Evolutionary conservation across 306 rosid genomes (phyloP).

Genomic region (Neltuma alba): DNA sequence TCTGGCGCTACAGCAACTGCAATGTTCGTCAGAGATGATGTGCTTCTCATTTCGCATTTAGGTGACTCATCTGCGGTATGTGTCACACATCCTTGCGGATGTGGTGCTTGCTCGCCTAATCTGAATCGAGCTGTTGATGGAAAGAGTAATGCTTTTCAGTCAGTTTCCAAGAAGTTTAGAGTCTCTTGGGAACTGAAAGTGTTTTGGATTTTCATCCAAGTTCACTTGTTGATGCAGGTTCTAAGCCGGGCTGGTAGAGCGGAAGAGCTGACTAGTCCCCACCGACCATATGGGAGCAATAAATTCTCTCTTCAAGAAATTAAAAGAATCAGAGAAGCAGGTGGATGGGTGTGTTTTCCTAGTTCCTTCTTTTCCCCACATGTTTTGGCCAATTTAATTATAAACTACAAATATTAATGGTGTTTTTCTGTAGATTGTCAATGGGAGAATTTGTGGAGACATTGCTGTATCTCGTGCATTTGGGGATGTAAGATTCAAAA

Average conservation of each 20-base stretch:
- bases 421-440: slow-evolving; percentile 54
- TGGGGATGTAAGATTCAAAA: slow-evolving; percentile 91
- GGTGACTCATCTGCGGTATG: slow-evolving; percentile 95
- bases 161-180: slow-evolving; percentile 14
- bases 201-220: slow-evolving; percentile 20
- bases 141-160: slow-evolving; percentile 9
- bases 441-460: slow-evolving; percentile 97
- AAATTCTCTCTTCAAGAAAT: slow-evolving; percentile 80
- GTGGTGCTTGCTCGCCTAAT: slow-evolving; percentile 11
- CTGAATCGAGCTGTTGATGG: slow-evolving; percentile 23
- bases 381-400: slow-evolving; percentile 7
- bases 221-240: slow-evolving; percentile 61
- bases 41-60: slow-evolving; percentile 74
- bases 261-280: slow-evolving; percentile 80
- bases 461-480: slow-evolving; percentile 98
- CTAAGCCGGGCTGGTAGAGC: slow-evolving; percentile 82
- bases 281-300: slow-evolving; percentile 94
- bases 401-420: not conserved
- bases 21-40: slow-evolving; percentile 62
- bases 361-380: slow-evolving; percentile 38
- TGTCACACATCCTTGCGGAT: slow-evolving; percentile 16
- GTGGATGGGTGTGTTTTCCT: slow-evolving; percentile 99
- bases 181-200: slow-evolving; percentile 26
- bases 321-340: slow-evolving; percentile 97
- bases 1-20: slow-evolving; percentile 94